A percentile compares a stretch with the other conserved stretches of the same genome.
Conservation (phyloP, 306 rosid species). For the Leucaena leucocephala region DNA sequence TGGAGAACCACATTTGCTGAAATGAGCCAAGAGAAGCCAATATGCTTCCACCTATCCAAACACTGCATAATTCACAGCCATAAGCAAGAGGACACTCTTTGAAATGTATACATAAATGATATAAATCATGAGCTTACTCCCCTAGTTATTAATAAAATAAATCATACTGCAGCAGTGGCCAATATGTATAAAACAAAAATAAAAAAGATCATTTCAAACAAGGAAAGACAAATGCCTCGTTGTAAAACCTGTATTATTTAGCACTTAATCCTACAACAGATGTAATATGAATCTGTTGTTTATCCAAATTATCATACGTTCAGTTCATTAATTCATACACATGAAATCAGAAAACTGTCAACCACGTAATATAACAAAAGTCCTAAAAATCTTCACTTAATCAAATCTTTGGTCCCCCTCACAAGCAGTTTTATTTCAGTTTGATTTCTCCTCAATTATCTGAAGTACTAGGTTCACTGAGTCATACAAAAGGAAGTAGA, state of each 20-base stretch:
- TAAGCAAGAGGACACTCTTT: slow-evolving; percentile 20
- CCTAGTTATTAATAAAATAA: background rate
- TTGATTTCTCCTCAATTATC: background rate
- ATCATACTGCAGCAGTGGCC: slow-evolving; percentile 12
- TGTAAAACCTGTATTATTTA: background rate
- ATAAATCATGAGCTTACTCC: slow-evolving; percentile 41
- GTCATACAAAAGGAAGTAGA: slow-evolving; percentile 10
- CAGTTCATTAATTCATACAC: slow-evolving; percentile 7
- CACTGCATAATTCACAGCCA: slow-evolving; percentile 57
- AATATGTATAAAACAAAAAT: background rate
- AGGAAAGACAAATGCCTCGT: background rate
- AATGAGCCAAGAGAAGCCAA: slow-evolving; percentile 99
- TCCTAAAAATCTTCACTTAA: background rate
- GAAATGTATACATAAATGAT: slow-evolving; percentile 28
- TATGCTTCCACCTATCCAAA: slow-evolving; percentile 99
- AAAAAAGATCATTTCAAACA: slow-evolving; percentile 11
- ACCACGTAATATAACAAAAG: background rate
- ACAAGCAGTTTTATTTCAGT: background rate
- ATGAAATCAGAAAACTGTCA: background rate
- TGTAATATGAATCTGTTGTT: background rate
- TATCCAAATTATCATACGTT: background rate
- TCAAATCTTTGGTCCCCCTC: slow-evolving; percentile 7
- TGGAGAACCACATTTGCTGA: slow-evolving; percentile 90
- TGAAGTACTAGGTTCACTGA: slow-evolving; percentile 8
- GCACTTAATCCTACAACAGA: slow-evolving; percentile 10